A percentile compares a stretch with the other conserved stretches of the same genome.
Conservation (phyloP, 441 rosid species). For the Arabidopsis hybrid region DNA sequence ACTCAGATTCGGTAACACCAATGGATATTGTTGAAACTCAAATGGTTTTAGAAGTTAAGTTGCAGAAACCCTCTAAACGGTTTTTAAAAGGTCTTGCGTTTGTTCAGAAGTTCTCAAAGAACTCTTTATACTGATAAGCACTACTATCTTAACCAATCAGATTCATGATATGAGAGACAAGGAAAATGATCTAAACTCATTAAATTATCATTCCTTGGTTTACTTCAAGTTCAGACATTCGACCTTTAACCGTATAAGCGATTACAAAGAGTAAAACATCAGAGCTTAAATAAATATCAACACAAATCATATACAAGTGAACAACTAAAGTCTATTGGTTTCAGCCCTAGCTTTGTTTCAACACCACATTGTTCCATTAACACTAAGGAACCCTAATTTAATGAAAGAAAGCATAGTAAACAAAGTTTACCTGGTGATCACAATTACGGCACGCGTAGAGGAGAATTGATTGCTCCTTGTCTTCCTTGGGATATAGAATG, state of each 20-base stretch:
- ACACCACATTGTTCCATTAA: not conserved
- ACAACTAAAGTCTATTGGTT: not conserved
- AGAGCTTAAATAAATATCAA: not conserved
- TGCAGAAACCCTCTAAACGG: not conserved
- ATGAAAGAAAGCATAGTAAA: not conserved
- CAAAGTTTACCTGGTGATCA: slow-evolving; percentile 73
- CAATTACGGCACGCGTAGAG: slow-evolving; percentile 94
- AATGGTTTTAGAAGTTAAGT: not conserved
- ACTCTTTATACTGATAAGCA: slow-evolving; percentile 1
- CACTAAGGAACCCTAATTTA: slow-evolving; percentile 28
- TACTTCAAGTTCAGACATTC: not conserved
- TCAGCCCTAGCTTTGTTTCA: not conserved
- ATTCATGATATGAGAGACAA: not conserved
- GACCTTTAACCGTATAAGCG: not conserved
- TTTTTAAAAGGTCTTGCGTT: slow-evolving; percentile 1
- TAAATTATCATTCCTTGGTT: not conserved
- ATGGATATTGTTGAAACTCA: not conserved
- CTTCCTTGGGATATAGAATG: slow-evolving; percentile 85
- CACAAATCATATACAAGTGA: not conserved
- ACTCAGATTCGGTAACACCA: not conserved
- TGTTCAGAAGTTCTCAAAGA: slow-evolving; percentile 1
- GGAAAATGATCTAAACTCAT: not conserved
- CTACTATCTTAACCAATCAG: not conserved
- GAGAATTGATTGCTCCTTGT: slow-evolving; percentile 66
- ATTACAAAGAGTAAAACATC: not conserved